These are phyloP conservation scores for Sporothrix euskadiensis DNA, from an alignment of 2,329 filamentous ascomycete species.

Conservation along the genomic window DNA sequence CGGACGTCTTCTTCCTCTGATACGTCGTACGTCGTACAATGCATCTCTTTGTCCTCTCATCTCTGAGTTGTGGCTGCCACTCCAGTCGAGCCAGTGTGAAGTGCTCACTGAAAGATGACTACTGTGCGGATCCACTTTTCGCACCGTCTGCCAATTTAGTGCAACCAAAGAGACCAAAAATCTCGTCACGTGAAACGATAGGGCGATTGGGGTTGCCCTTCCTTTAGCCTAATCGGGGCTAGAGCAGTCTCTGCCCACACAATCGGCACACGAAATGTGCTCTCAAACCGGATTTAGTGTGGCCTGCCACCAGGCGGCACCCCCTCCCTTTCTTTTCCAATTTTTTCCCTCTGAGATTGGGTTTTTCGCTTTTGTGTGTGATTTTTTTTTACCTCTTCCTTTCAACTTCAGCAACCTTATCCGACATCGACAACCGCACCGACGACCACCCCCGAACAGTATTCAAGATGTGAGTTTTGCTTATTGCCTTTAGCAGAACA, in stretches of 20 bases:
- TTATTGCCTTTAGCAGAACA: conserved; percentile 23
- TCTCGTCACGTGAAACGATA: conserved; percentile 25
- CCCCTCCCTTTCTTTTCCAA: conserved; percentile 23
- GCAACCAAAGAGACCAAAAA: not conserved
- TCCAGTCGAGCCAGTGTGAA: not conserved
- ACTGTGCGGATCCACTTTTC: not conserved
- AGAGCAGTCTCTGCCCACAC: conserved; percentile 29
- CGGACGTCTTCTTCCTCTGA: too few species aligned
- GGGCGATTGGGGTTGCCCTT: conserved; percentile 33
- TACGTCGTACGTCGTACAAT: too few species aligned
- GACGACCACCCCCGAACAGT: conserved; percentile 29
- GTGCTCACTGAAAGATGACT: not conserved
- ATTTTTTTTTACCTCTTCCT: conserved; percentile 25
- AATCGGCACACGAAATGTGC: conserved; percentile 30
- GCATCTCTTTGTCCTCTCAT: not conserved
- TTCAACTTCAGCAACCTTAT: conserved; percentile 24
- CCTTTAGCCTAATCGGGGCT: conserved; percentile 26
- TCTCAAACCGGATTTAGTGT: conserved; percentile 29
- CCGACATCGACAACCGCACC: conserved; percentile 28
- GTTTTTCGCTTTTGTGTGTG: conserved; percentile 25
- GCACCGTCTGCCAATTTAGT: not conserved
- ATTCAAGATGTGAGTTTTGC: conserved; percentile 32
- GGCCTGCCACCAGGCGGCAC: conserved; percentile 3
- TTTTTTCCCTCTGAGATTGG: conserved; percentile 27
- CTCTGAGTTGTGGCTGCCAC: not conserved